A percentile compares a stretch with the other conserved stretches of the same genome.
phyloP scores from a whole-genome alignment of 805 yeast genomes.

The Candida germanica region DNA sequence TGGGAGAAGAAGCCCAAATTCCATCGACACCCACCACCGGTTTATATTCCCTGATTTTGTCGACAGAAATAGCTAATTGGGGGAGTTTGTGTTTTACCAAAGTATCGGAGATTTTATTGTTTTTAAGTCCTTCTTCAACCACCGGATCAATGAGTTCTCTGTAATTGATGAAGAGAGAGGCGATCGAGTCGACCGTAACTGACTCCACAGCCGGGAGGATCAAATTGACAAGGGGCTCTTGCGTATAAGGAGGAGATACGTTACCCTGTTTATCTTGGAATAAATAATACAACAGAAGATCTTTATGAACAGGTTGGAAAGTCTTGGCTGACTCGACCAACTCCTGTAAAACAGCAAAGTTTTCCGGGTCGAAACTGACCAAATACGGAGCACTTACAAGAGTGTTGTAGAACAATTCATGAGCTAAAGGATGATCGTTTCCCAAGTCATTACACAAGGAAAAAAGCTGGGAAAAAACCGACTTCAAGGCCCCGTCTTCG shows the following conservation, averaged over 20 bases:
- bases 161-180: conserved; percentile 31
- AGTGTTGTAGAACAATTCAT: conserved; percentile 62
- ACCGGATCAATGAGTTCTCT: conserved; percentile 30
- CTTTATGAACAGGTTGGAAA: conserved; percentile 26
- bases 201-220: conserved; percentile 47
- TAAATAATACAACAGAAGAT: conserved; percentile 23
- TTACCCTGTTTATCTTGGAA: conserved; percentile 32
- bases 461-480: conserved; percentile 53
- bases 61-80: conserved; percentile 21
- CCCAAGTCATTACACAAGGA: conserved; percentile 50
- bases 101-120: conserved; percentile 37
- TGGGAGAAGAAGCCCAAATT: conserved; percentile 61
- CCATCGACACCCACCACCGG: conserved; percentile 46
- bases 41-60: conserved; percentile 12
- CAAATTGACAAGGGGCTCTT: conserved; percentile 46
- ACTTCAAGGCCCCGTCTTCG: conserved; percentile 37
- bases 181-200: conserved; percentile 32
- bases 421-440: conserved; percentile 44
- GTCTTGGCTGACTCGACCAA: conserved; percentile 45
- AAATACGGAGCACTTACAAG: conserved; percentile 65
- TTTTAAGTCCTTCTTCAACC: conserved; percentile 28
- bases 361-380: conserved; percentile 40
- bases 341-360: conserved; percentile 33
- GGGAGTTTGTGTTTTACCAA: conserved; percentile 41
- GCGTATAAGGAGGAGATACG: conserved; percentile 46